phyloP scores from a whole-genome alignment of 2,329 filamentous ascomycete species.

The Beauveria medogensis region DNA sequence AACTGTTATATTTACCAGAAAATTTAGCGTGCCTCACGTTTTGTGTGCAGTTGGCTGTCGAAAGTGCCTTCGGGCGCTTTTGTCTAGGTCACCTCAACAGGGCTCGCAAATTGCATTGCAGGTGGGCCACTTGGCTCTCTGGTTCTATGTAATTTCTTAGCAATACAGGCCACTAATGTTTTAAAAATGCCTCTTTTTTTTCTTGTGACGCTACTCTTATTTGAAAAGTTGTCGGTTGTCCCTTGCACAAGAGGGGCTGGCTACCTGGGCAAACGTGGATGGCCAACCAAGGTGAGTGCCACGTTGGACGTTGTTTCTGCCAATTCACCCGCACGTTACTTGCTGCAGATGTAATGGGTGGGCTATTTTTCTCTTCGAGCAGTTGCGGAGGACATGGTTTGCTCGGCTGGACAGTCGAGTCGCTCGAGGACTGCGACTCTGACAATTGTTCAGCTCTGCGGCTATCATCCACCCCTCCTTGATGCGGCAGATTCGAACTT shows the following conservation, averaged over 20 bases:
- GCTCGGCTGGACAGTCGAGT: not conserved
- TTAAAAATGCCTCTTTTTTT: not conserved
- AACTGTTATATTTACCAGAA: not conserved
- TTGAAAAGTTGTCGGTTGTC: not conserved
- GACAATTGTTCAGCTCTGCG: not conserved
- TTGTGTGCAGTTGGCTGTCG: not conserved
- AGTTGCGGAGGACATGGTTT: not conserved
- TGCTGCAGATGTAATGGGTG: not conserved
- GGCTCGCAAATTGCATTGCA: not conserved
- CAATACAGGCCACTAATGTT: constrained; percentile 9
- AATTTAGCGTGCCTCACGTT: not conserved
- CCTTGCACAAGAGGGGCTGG: not conserved
- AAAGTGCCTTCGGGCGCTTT: not conserved
- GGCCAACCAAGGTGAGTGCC: not conserved
- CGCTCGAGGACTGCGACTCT: not conserved
- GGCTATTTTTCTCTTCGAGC: not conserved
- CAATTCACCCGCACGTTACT: not conserved
- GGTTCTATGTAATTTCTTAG: constrained; percentile 6
- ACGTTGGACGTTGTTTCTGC: not conserved
- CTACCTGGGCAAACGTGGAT: not conserved
- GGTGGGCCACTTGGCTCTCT: not conserved
- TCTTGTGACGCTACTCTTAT: not conserved
- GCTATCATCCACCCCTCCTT: not conserved
- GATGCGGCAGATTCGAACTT: not conserved
- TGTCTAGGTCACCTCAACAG: not conserved